Percentiles rank a stretch among this genome's conserved stretches.
phyloP scores from a whole-genome alignment of 441 rosid species.

The Pelargonium cotyledonis region DNA sequence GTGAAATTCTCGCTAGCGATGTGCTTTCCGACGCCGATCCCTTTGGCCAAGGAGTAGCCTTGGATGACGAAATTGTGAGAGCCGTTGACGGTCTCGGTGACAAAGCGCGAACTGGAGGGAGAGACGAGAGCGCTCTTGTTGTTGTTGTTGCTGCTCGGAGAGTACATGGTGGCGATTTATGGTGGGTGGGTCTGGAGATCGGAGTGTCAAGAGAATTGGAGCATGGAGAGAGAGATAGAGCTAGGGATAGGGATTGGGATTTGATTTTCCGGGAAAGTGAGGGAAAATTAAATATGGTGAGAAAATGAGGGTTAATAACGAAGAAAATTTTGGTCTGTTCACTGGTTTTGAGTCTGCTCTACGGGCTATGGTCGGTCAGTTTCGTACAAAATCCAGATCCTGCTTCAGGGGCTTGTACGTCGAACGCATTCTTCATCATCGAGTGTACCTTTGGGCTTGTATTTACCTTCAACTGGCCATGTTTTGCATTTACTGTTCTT shows the following conservation, averaged over 20 bases:
- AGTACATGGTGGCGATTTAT: not conserved
- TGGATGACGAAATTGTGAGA: conserved; percentile 73
- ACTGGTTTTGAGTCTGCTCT: conserved; percentile 7
- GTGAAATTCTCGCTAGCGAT: conserved; percentile 72
- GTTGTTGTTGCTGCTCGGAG: conserved; percentile 10
- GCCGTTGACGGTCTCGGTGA: conserved; percentile 78
- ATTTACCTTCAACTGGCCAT: no score
- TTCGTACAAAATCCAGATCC: no score
- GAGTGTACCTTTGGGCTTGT: no score
- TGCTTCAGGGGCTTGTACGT: no score
- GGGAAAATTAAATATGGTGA: not conserved
- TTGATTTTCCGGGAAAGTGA: not conserved
- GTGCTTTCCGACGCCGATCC: conserved; percentile 81
- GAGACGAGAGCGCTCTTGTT: conserved; percentile 8
- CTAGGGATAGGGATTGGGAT: not conserved
- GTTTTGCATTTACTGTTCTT: no score
- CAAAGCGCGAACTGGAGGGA: conserved; percentile 53
- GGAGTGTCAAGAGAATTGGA: conserved; percentile 1
- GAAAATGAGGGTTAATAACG: not conserved
- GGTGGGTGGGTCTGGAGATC: not conserved
- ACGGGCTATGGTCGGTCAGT: no score
- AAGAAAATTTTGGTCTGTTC: not conserved
- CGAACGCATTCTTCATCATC: no score
- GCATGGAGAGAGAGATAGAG: not conserved
- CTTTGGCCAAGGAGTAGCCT: conserved; percentile 80